Evolutionary conservation across 768 basidiomycete genomes (phyloP).

Genomic region (Omphalotus guepiniiformis): DNA sequence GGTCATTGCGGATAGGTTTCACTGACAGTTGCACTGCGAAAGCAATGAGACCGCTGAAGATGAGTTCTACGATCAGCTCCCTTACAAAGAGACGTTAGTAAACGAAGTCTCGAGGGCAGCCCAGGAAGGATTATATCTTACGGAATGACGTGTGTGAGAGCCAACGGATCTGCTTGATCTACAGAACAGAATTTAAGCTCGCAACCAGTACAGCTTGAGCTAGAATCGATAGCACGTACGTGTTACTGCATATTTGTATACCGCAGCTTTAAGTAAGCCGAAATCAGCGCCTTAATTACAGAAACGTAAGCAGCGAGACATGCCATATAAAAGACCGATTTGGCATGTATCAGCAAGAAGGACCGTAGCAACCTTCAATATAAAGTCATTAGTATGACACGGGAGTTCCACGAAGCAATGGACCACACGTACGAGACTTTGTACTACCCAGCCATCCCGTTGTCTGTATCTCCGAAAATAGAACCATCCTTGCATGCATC

Average conservation of each 20-base stretch:
- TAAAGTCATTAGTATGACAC: not conserved
- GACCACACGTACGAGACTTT: slow-evolving; percentile 1
- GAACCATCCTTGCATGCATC: slow-evolving; percentile 11
- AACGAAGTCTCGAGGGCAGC: too few relatives aligned
- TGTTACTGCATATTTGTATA: slow-evolving; percentile 11
- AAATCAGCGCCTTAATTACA: not conserved
- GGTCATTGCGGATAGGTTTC: too few relatives aligned
- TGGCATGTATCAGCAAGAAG: slow-evolving; percentile 10
- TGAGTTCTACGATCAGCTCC: slow-evolving; percentile 6
- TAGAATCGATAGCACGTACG: not conserved
- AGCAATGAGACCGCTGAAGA: slow-evolving; percentile 11
- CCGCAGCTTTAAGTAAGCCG: slow-evolving; percentile 10
- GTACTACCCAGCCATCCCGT: slow-evolving; percentile 5
- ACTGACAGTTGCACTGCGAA: slow-evolving; percentile 7
- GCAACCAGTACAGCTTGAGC: not conserved
- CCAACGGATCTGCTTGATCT: slow-evolving; percentile 7
- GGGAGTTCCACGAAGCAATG: not conserved
- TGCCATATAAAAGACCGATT: slow-evolving; percentile 8
- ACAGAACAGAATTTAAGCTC: not conserved
- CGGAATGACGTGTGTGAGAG: not conserved
- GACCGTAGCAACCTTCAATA: slow-evolving; percentile 2
- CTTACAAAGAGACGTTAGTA: not conserved
- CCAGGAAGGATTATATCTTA: not conserved
- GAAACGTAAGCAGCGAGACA: not conserved
- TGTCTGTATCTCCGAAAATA: slow-evolving; percentile 8